Evolutionary conservation across 1,284 basidiomycete genomes (phyloP).

Genomic region (Hemileia vastatrix): DNA sequence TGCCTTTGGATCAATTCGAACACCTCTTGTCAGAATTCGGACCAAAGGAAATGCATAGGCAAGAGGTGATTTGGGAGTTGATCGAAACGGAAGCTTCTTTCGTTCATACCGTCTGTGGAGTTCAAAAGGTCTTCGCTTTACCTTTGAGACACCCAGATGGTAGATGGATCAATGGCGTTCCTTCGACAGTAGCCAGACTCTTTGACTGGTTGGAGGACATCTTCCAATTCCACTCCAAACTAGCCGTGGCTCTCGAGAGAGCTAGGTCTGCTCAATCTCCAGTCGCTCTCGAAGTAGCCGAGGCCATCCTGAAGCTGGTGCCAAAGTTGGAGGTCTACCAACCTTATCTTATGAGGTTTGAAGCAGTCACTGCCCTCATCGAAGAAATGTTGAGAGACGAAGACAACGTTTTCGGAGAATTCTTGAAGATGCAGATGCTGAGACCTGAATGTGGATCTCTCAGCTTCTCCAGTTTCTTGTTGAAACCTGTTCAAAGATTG

Average conservation of each 20-base stretch:
- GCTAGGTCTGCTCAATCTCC: background rate
- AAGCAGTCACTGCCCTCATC: conserved; percentile 54
- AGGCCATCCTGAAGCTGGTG: conserved; percentile 54
- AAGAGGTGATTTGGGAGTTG: conserved; percentile 60
- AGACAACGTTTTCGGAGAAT: conserved; percentile 68
- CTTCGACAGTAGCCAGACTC: conserved; percentile 8
- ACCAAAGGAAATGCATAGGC: conserved; percentile 53
- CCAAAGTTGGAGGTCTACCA: conserved; percentile 66
- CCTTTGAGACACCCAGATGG: conserved; percentile 55
- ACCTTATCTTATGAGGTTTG: conserved; percentile 66
- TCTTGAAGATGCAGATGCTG: conserved; percentile 52
- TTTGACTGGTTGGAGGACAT: conserved; percentile 26
- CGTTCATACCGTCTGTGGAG: conserved; percentile 55
- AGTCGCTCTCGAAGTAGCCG: conserved; percentile 53
- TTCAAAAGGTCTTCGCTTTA: conserved; percentile 60
- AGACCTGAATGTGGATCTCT: conserved; percentile 49
- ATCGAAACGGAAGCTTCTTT: conserved; percentile 60
- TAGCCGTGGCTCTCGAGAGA: background rate
- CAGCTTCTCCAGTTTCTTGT: conserved; percentile 57
- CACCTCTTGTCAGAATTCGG: conserved; percentile 36
- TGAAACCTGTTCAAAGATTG: conserved; percentile 66
- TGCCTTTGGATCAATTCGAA: background rate
- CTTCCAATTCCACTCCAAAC: conserved; percentile 14
- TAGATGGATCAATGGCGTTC: conserved; percentile 11
- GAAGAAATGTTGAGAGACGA: conserved; percentile 52